A percentile compares a stretch with the other conserved stretches of the same genome.
These are phyloP conservation scores for Microsporum ferrugineum DNA, from an alignment of 2,329 filamentous ascomycete species.

Conservation along the genomic window DNA sequence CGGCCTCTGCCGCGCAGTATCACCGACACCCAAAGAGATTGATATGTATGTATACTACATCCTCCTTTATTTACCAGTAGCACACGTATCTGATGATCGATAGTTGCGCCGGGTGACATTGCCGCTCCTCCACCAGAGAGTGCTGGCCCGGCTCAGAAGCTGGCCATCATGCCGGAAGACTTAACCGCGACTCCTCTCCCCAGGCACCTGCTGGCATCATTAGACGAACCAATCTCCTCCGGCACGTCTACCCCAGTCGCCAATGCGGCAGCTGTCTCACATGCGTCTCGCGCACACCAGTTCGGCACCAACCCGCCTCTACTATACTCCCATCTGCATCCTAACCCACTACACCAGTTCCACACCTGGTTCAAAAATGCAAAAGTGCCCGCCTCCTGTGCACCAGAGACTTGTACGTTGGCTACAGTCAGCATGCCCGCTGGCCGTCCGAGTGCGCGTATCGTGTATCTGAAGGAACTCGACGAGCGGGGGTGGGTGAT, in stretches of 20 bases:
- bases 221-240: constrained; percentile 17
- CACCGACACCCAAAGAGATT: constrained; percentile 29
- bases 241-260: constrained; percentile 28
- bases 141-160: constrained; percentile 8
- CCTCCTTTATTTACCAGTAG: constrained; percentile 10
- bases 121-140: constrained; percentile 12
- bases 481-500: constrained; percentile 74
- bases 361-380: constrained; percentile 77
- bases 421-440: constrained; percentile 74
- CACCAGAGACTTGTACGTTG: constrained; percentile 81
- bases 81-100: constrained; percentile 19
- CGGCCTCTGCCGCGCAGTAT: neutral
- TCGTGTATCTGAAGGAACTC: constrained; percentile 93
- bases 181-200: constrained; percentile 1
- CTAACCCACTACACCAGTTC: constrained; percentile 68
- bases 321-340: constrained; percentile 32
- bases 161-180: constrained; percentile 11
- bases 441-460: constrained; percentile 70
- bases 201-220: neutral
- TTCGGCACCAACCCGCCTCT: constrained; percentile 34
- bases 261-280: constrained; percentile 25
- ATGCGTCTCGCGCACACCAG: constrained; percentile 33
- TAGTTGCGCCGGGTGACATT: constrained; percentile 36
- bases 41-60: constrained; percentile 25
- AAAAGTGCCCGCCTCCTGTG: constrained; percentile 48